A percentile compares a stretch with the other conserved stretches of the same genome.
These are phyloP conservation scores for Domatiomyces catenatus DNA, from an alignment of 2,329 filamentous ascomycete species.

Conservation along the genomic window DNA sequence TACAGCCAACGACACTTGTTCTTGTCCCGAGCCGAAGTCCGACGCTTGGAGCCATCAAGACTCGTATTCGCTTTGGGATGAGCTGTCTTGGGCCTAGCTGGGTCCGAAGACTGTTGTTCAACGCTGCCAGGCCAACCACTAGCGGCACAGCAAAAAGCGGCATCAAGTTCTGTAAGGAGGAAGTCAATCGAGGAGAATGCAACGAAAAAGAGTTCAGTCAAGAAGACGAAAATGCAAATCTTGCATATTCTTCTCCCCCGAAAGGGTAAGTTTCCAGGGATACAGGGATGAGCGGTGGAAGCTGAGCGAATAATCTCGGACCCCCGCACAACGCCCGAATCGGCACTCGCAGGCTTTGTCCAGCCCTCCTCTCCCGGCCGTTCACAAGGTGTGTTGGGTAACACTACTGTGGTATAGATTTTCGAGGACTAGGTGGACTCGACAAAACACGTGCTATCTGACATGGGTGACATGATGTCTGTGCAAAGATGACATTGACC, in stretches of 20 bases:
- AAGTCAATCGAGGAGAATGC: neutral
- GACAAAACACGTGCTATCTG: too few relatives aligned
- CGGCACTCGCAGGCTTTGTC: neutral
- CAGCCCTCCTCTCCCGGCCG: neutral
- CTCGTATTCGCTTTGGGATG: neutral
- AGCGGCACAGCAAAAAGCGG: neutral
- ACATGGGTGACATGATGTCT: neutral
- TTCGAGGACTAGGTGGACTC: neutral
- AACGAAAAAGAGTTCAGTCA: neutral
- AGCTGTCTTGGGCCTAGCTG: neutral
- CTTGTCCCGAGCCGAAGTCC: neutral
- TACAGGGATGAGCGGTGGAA: neutral
- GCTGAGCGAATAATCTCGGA: neutral
- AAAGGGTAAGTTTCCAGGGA: neutral
- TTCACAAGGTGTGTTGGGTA: neutral
- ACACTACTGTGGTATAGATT: neutral
- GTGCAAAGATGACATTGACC: neutral
- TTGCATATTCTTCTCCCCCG: neutral
- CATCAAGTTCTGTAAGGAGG: neutral
- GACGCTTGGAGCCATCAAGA: neutral
- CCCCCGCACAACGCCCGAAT: neutral
- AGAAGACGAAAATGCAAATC: neutral
- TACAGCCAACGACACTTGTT: neutral
- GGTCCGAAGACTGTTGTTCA: neutral
- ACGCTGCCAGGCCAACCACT: neutral